Base-by-base conservation (phyloP, 2,329 filamentous ascomycete genomes). In the Diplodia corticola region DNA sequence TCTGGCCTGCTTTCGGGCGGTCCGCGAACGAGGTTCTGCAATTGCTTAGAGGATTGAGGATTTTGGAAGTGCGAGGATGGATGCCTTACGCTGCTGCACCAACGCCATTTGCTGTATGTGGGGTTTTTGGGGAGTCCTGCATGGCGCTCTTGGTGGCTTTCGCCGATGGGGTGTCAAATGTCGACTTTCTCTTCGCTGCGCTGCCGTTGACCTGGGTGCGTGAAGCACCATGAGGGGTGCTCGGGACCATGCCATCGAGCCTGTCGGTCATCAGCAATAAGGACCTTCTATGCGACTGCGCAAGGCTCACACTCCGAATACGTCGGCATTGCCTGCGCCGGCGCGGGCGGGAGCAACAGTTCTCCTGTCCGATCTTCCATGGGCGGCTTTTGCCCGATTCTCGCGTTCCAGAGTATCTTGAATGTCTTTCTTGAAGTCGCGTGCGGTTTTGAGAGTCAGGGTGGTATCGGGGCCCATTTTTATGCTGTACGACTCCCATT, bases 401-500 rank as follows among this genome's bases (percentile, higher is more conserved):
- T 89, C 90, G 69, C 91, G 87, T 76, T 97, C 93, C 63, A 98
- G 81, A 44, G 86, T 84, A 73, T 97, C 93, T 74, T 94, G 92
- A 7, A 97, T 85, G 73, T 91, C 89, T 74, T 92, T 91, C 78
- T 97, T 97, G 76, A 99, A 90, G 65, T 88, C 87, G 50, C 90
- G 86, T 53, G 91, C 86, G 0, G 86, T 89, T 44, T 90, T 86
- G 49, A 96, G 83, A 55, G 90, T 87, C 68, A 91, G 80, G 67
- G 84, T 88, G 68, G 89, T 88, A 66, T 92, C 90, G 66, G 96
- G 92, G 26, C 93, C 92, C 89, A 98, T 93, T 79, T 94, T 96
- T 76, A 99, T 90, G 78, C 91, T 93, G 83, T 97, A 98, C 0
- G 93, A 94, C 78, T 99, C 95, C 95, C 95, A 99, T 84, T 98